Percentiles rank a stretch among this genome's conserved stretches.
phyloP scores from a whole-genome alignment of 148 eudicot species.

The Chenopodium formosanum region DNA sequence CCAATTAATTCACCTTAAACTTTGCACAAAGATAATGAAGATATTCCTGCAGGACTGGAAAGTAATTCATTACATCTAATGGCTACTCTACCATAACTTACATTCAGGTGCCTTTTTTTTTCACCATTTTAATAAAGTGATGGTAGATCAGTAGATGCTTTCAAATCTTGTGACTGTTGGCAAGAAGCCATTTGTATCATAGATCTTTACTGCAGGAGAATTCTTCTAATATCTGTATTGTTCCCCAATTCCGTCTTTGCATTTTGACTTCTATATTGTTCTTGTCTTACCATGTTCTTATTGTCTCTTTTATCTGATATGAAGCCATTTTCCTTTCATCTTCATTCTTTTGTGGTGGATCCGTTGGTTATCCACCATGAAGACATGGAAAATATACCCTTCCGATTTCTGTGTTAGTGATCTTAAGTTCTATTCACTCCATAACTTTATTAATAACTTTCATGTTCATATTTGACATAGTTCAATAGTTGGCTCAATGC shows the following conservation, averaged over 20 bases:
- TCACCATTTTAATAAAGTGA: background rate
- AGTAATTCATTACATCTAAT: background rate
- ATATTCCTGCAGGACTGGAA: background rate
- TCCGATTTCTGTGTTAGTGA: background rate
- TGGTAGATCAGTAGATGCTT: background rate
- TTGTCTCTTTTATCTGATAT: background rate
- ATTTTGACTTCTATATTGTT: background rate
- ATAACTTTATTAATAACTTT: background rate
- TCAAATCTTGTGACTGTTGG: background rate
- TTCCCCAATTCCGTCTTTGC: background rate
- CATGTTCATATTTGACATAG: background rate
- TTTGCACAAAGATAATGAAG: background rate
- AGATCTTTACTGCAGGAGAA: background rate
- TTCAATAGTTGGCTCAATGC: background rate
- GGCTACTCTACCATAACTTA: background rate
- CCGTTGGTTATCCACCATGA: background rate
- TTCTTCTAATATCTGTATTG: background rate
- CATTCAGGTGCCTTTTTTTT: background rate
- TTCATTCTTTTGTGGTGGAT: background rate
- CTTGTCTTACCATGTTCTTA: background rate
- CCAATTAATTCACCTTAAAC: background rate
- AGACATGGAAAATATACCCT: background rate
- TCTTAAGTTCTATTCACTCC: background rate
- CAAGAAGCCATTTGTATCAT: background rate
- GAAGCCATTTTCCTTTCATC: background rate